Base-by-base conservation (phyloP, 495 filamentous ascomycete species). In the Thermochaetoides thermophila region DNA sequence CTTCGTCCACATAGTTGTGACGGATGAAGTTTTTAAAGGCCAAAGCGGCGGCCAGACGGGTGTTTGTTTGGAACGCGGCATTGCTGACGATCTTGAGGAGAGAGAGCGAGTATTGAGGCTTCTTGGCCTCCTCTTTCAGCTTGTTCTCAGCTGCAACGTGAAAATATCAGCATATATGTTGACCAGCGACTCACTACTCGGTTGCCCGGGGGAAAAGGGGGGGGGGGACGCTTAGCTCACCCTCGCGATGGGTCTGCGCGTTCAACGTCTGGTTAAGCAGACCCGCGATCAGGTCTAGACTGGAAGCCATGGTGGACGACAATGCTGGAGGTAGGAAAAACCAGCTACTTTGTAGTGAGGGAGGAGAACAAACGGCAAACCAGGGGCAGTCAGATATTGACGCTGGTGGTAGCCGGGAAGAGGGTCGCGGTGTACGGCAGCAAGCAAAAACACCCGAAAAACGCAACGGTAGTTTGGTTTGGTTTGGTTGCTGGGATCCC, bases 1-100 rank as follows among this genome's bases (percentile, higher is more conserved):
- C 82, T 48, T 92, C 87, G 55, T 96, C 45, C 15, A 78, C 78
- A 73, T 84, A 96, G 65, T 83, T 89, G 43, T 79, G 69, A 58
- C 76, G 80, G 46, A 99, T 84, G 52, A 87, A 86, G 60, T 99
- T 99, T 61, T 99, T 99, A 69, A 99, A 96, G 62, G 76, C 91
- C 29, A 99, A 66, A 17, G 89, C 84, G 46, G 81, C 80, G n/a
- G 89, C 72, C 27, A 96, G 78, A 17, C 91, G 76, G 42, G 76
- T 84, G 45, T 82, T 84, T 31, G 61, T 55, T 7, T 79, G 73
- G 38, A 73, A 72, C 17, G 61, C 53, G 14, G 74, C 73, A 40
- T 74, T 69, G 14, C 81, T 82, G 32, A 91, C 84, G 49, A 96
- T 84, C 35, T 81, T 81, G 17, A 99, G 74, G 22, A 99, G 71